Evolutionary conservation across 208 protist species (phyloP).

Genomic region (Leishmania amazonensis): DNA sequence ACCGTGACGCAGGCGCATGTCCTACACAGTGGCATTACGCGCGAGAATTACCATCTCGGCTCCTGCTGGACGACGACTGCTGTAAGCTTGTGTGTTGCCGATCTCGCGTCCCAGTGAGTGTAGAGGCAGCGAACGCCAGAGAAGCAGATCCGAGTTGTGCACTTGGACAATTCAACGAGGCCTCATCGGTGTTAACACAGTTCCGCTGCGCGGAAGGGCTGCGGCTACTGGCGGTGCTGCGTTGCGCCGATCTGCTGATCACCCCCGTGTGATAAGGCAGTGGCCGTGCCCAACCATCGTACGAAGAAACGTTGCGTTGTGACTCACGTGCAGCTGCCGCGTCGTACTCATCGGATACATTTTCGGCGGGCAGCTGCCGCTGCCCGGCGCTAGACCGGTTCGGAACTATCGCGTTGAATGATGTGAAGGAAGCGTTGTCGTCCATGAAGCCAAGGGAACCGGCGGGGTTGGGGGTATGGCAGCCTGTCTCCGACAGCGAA

Average conservation of each 20-base stretch:
- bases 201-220: slow-evolving; percentile 1
- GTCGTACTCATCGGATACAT: background rate
- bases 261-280: too few species aligned
- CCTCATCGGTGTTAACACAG: background rate
- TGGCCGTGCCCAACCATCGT: background rate
- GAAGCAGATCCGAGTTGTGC: background rate
- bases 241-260: too few species aligned
- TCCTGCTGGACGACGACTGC: background rate
- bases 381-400: slow-evolving; percentile 14
- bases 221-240: too few species aligned
- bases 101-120: background rate
- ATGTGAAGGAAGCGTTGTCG: slow-evolving; percentile 27
- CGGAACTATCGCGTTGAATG: slow-evolving; percentile 7
- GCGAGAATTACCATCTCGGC: background rate
- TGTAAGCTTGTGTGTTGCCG: slow-evolving; percentile 8
- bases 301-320: background rate
- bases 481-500: background rate
- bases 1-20: background rate
- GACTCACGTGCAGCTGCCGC: background rate
- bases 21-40: background rate
- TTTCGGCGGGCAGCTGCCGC: slow-evolving; percentile 4
- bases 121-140: background rate
- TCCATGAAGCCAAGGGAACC: background rate
- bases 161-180: background rate
- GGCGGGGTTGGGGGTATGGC: slow-evolving; percentile 2